phyloP scores from a whole-genome alignment of 768 basidiomycete species.

The Trichaptum fuscoviolaceum region DNA sequence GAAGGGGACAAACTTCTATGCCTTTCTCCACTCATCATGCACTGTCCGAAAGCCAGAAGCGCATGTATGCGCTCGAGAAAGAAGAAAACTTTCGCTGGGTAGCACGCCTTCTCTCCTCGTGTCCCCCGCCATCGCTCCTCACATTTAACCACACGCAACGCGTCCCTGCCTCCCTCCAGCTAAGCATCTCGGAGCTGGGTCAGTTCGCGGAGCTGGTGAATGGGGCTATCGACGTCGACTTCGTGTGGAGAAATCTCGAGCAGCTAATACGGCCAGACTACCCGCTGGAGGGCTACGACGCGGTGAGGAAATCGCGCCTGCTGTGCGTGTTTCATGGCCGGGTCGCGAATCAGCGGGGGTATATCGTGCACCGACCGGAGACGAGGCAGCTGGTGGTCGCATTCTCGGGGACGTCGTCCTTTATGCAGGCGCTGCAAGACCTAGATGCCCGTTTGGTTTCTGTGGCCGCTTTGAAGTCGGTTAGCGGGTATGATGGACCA shows the following conservation, averaged over 20 bases:
- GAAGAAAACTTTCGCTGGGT: constrained; percentile 54
- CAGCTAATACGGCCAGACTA: constrained; percentile 35
- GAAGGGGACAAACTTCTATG: not conserved
- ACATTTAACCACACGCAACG: constrained; percentile 37
- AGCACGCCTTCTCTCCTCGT: constrained; percentile 36
- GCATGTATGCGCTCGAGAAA: constrained; percentile 49
- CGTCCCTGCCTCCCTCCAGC: constrained; percentile 30
- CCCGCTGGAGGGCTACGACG: constrained; percentile 45
- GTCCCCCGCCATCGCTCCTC: constrained; percentile 33
- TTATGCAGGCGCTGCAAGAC: constrained; percentile 43
- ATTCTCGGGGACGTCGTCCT: constrained; percentile 43
- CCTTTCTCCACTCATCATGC: not conserved
- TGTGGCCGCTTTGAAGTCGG: constrained; percentile 27
- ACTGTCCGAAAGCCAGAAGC: constrained; percentile 24
- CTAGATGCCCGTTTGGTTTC: constrained; percentile 32
- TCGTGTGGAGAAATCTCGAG: constrained; percentile 37
- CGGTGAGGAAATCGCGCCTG: constrained; percentile 28
- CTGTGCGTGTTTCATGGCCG: constrained; percentile 36
- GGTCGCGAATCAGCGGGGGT: constrained; percentile 41
- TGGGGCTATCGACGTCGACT: constrained; percentile 35
- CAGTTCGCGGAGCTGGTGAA: constrained; percentile 55
- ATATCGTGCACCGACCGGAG: constrained; percentile 39
- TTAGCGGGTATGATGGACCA: constrained; percentile 19
- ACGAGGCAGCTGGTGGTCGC: constrained; percentile 45
- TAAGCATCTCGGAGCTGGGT: constrained; percentile 41